A percentile compares a stretch with the other conserved stretches of the same genome.
phyloP scores from a whole-genome alignment of 306 rosid genomes.

The Cucurbita ficifolia region DNA sequence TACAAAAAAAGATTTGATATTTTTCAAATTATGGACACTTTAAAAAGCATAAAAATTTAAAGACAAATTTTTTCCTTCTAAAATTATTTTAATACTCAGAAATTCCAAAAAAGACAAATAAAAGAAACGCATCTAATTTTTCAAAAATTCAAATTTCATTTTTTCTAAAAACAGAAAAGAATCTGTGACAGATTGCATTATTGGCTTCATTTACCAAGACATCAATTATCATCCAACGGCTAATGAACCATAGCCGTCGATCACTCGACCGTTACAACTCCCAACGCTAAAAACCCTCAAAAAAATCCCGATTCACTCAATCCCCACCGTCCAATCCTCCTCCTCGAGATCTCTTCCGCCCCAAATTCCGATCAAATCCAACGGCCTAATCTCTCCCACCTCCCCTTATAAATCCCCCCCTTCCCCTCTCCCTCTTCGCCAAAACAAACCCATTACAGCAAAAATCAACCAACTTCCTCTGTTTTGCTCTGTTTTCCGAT shows the following conservation, averaged over 20 bases:
- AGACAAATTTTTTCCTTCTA: no score
- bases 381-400: neutral
- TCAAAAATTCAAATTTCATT: no score
- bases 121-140: no score
- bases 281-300: neutral
- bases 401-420: neutral
- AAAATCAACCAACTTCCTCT: no score
- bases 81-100: no score
- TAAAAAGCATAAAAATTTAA: no score
- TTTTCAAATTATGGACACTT: no score
- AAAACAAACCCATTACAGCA: neutral
- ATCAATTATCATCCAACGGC: conserved; percentile 1
- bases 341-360: neutral
- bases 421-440: neutral
- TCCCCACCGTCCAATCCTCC: neutral
- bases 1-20: no score
- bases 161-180: no score
- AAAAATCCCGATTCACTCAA: no score
- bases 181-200: neutral
- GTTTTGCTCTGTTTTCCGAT: neutral
- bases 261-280: neutral
- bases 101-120: no score
- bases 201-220: neutral
- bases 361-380: neutral
- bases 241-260: neutral